phyloP scores from a whole-genome alignment of 176 grass and related monocot genomes.

The Secale cereale region DNA sequence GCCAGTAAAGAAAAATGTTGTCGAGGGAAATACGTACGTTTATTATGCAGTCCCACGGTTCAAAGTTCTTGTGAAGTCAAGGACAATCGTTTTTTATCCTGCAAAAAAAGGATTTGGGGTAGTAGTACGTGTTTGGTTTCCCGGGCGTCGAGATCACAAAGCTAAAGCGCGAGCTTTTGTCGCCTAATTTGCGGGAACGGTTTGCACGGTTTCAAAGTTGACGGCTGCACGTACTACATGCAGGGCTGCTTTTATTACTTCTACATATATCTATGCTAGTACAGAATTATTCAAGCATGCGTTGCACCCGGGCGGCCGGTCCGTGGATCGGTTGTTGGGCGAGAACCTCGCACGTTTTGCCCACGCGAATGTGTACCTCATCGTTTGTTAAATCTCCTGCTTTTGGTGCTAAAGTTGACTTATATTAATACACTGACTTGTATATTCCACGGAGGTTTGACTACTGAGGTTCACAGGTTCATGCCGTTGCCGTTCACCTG shows the following conservation, averaged over 20 bases:
- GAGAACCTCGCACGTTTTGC: constrained; percentile 8
- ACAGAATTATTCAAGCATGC: not conserved
- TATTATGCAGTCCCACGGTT: not conserved
- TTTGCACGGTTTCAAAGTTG: not conserved
- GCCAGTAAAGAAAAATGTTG: no score
- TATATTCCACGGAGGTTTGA: not conserved
- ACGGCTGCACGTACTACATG: not conserved
- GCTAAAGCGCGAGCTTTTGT: not conserved
- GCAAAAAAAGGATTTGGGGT: no score
- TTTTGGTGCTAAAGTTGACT: constrained; percentile 30
- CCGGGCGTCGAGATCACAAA: not conserved
- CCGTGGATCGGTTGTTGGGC: not conserved
- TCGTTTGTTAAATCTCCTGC: not conserved
- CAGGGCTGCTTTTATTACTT: not conserved
- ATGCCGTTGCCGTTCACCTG: not conserved
- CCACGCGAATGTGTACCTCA: not conserved
- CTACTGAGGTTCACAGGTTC: not conserved
- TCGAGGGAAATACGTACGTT: no score
- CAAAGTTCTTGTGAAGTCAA: not conserved
- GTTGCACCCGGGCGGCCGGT: not conserved
- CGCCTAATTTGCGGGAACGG: not conserved
- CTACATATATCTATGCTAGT: not conserved
- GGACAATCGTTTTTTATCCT: no score
- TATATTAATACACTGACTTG: no score
- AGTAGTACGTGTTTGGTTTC: no score